These are phyloP conservation scores for Candolleomyces eurysporus DNA, from an alignment of 768 basidiomycete genomes.

Conservation along the genomic window DNA sequence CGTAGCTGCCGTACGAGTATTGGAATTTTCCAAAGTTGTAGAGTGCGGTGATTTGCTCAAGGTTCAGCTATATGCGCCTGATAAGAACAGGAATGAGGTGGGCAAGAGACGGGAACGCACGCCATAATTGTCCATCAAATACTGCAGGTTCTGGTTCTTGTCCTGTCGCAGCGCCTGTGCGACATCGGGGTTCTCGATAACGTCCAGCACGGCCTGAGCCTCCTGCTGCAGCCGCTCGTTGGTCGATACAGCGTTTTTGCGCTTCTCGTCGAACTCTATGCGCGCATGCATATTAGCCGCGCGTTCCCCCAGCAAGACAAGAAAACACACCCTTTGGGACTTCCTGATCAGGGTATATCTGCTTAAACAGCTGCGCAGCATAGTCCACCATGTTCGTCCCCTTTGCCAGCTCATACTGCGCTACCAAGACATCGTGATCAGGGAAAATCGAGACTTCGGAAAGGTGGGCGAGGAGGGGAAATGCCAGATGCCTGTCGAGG, in stretches of 20 bases:
- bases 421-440: conserved; percentile 73
- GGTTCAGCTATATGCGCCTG: conserved; percentile 61
- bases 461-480: conserved; percentile 90
- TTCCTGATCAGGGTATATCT: conserved; percentile 71
- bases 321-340: conserved; percentile 59
- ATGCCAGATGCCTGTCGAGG: conserved; percentile 91
- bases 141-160: conserved; percentile 93
- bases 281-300: neutral
- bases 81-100: conserved; percentile 4
- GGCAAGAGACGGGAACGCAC: conserved; percentile 41
- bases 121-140: conserved; percentile 89
- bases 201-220: conserved; percentile 90
- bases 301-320: neutral
- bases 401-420: conserved; percentile 97
- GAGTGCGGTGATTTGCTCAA: conserved; percentile 92
- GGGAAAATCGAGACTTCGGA: conserved; percentile 74
- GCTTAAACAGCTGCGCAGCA: conserved; percentile 74
- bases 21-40: conserved; percentile 99
- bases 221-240: conserved; percentile 85
- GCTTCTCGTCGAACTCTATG: conserved; percentile 81
- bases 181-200: conserved; percentile 96
- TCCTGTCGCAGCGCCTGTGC: conserved; percentile 93
- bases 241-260: conserved; percentile 77
- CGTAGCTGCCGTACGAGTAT: conserved; percentile 98
- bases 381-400: conserved; percentile 99